Evolutionary conservation across 2,329 filamentous ascomycete species (phyloP).

Genomic region (Emmonsia crescens): DNA sequence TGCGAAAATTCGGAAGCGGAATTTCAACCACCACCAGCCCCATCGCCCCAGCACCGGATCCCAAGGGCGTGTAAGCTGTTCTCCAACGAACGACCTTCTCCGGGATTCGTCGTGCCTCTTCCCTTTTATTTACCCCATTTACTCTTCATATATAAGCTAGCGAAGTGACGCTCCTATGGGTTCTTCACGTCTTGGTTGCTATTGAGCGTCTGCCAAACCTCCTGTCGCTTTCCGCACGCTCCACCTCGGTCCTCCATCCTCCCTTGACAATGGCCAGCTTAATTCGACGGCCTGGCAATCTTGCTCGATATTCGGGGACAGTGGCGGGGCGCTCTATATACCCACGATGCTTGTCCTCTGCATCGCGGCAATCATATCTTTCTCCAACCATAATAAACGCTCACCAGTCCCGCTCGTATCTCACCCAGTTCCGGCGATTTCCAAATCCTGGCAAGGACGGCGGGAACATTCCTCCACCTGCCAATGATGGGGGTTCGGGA

Average conservation of each 20-base stretch:
- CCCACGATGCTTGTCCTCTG: constrained; percentile 30
- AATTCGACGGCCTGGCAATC: constrained; percentile 54
- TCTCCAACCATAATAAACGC: constrained; percentile 27
- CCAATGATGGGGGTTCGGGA: background rate
- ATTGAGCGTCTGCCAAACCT: constrained; percentile 15
- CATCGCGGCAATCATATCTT: constrained; percentile 27
- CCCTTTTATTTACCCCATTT: background rate
- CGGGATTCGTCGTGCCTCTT: background rate
- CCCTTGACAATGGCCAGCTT: constrained; percentile 52
- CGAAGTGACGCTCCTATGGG: constrained; percentile 18
- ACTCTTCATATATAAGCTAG: background rate
- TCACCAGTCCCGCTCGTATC: constrained; percentile 29
- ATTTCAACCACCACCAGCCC: background rate
- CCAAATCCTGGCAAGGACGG: constrained; percentile 19
- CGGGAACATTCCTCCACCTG: background rate
- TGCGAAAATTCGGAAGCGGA: constrained; percentile 7
- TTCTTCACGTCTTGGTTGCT: constrained; percentile 15
- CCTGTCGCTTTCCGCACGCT: constrained; percentile 13
- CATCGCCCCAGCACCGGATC: background rate
- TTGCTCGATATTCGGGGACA: constrained; percentile 52
- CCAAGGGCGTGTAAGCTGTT: background rate
- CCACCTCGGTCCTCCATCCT: constrained; percentile 18
- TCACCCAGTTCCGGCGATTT: constrained; percentile 22
- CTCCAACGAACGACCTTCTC: background rate
- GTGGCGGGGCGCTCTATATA: constrained; percentile 42